Evolutionary conservation across 1,139 yeast genomes (phyloP), one percentile per base, ranked within the genome.

Genomic region (Sugiyamaella japonica): DNA sequence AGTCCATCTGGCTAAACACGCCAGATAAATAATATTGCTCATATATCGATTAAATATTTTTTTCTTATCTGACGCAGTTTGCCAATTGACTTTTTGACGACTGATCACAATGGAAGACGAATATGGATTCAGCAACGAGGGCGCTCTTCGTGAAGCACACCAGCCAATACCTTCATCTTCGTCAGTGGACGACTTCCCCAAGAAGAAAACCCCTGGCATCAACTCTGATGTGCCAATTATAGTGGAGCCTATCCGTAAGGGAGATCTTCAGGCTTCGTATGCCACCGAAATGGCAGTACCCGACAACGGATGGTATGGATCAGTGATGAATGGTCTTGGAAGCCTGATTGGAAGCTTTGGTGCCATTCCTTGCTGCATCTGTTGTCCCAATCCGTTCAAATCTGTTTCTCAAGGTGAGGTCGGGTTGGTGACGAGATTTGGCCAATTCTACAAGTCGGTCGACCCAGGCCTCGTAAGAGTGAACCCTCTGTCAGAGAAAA

Each of bases 381-480:
- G 87, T 66, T 75, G 74, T 59, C 70, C 78, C 31, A 84, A 83
- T 64, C 89, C 89, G 8, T 85, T 81, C 72, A 74, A 77, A 64
- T 74, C 76, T 46, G 87, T 85, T 42, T 71, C 77, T 43, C 89
- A 85, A 70, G 91, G 91, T 66, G 76, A 81, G 57, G 89, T 85
- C 55, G 91, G 90, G 13, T 74, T 85, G 57, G 77, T 85, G 46
- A 85, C 86, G 54, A 77, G 80, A 44, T 85, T 84, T 67, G 91
- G 91, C 63, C 84, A 86, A 53, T 76, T 85, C 61, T 76, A 85
- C 56, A 75, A 84, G 67, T 76, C 85, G 7, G 86, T 81, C 39
- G 90, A 85, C 66, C 89, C 90, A 2, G 91, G 91, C 49, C 76
- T 85, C 55, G 75, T 80, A 23, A 81, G 81, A 63, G 83, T 85